Percentiles rank a stretch among this genome's conserved stretches.
Conservation (phyloP, 2,329 filamentous ascomycete species). For the Penicillium sclerotigenum region DNA sequence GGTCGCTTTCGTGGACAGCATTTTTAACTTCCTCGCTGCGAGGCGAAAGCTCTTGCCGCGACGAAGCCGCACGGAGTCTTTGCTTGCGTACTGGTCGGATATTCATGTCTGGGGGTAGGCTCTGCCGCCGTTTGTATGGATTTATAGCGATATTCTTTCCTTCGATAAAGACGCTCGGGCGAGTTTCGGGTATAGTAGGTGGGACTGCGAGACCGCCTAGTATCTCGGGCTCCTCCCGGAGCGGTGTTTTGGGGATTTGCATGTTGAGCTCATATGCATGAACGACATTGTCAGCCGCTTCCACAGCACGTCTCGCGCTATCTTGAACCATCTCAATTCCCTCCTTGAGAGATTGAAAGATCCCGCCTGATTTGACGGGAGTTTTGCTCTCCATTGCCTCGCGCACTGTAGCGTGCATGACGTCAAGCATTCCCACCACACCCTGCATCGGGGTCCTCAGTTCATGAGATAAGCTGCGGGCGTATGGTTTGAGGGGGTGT, state of each 20-base stretch:
- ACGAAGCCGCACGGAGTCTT: slow-evolving; percentile 31
- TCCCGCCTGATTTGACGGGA: slow-evolving; percentile 50
- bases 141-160: slow-evolving; percentile 45
- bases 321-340: slow-evolving; percentile 73
- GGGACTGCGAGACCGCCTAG: slow-evolving; percentile 25
- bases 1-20: slow-evolving; percentile 44
- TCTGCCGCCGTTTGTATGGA: slow-evolving; percentile 46
- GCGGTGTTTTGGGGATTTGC: slow-evolving; percentile 65
- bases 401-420: slow-evolving; percentile 70
- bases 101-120: slow-evolving; percentile 38
- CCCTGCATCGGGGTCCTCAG: slow-evolving; percentile 72
- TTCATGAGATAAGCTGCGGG: slow-evolving; percentile 69
- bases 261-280: slow-evolving; percentile 73
- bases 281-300: slow-evolving; percentile 72
- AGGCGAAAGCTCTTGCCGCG: slow-evolving; percentile 36
- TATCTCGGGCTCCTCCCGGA: slow-evolving; percentile 39
- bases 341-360: slow-evolving; percentile 62
- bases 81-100: slow-evolving; percentile 36
- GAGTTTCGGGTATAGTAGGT: slow-evolving; percentile 28
- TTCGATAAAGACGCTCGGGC: slow-evolving; percentile 43
- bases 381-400: slow-evolving; percentile 59
- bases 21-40: slow-evolving; percentile 42
- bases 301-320: slow-evolving; percentile 67
- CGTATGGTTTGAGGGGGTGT: slow-evolving; percentile 68
- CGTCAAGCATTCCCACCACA: slow-evolving; percentile 71